Evolutionary conservation across 1,284 basidiomycete genomes (phyloP), one percentile per base, ranked within the genome.

Genomic region (Tilletia caries): DNA sequence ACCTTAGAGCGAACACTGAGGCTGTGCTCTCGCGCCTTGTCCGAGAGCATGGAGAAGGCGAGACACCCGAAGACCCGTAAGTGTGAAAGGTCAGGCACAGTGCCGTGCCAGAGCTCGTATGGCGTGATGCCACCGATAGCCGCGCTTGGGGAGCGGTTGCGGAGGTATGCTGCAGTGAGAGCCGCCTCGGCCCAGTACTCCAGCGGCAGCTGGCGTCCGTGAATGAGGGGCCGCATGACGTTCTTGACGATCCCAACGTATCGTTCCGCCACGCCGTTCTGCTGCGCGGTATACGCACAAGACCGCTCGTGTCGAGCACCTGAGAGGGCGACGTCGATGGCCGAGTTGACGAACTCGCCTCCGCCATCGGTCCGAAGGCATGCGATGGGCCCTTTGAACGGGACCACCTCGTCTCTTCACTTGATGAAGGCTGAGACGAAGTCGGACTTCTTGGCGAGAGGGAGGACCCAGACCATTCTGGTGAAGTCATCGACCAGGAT

Each of bases 201-300:
- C 10, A 25, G 13, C 37, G 62, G 62, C 6, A 43, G 23, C 1
- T 64, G 32, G 23, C 23, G 20, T n/a, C 13, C 34, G 62, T 41
- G 62, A 15, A 64, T 33, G 18, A 64, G 18, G 37, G 34, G 23
- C n/a, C 62, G 62, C 34, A 33, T 25, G 20, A 48, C 20, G 13
- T 44, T 32, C 18, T 33, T 33, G 46, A 66, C 5, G 20, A 46
- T 41, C 6, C 46, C 43, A 15, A 29, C 2, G 43, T 29, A 32
- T 27, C 65, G 65, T 50, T 66, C 65, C 13, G 65, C 65, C 18
- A 66, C 43, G 44, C 43, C 65, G 43, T 66, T 66, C 44, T 37
- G 37, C 62, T 64, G 62, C 1, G 62, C 18, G 25, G 62, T 64
- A 20, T 64, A 43, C 1, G 62, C 25, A 37, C 33, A 41, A 5